Base-by-base conservation (phyloP, 148 eudicot genomes). In the Tetragonia tetragonoides region DNA sequence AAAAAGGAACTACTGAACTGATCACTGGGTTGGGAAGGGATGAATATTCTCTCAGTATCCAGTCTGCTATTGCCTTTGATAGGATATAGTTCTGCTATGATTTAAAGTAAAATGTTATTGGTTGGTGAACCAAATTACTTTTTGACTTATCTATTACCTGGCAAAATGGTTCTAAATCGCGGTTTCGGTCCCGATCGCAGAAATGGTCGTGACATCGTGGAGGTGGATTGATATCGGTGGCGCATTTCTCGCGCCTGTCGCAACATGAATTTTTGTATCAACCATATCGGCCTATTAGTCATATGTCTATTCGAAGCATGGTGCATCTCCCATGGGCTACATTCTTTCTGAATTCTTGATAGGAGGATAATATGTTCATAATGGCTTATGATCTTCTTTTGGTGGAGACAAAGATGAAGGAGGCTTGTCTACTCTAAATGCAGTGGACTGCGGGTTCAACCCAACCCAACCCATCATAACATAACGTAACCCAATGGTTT, bases 321-420 rank as follows among this genome's bases (percentile, higher is more conserved):
- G 49, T 23, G 42, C 34, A 57, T 49, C 21, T 54, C 75, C 34
- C 34, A 28, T 28, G 34, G 34, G 34, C 34, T 28, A 28, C 34
- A 28, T 28, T 28, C 34, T 28, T 28, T 28, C 34, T 28, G 34
- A 28, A 28, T 24, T 82, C 7, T 70, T 78, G 62, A 63, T 87
- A 95, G 99, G 99, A 95, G 78, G 97, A 95, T 79, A 97, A 95
- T 89, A 66, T 93, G 62, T 91, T 95, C 81, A 89, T 85, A 15
- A 91, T 95, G 94, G 88, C 99, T 47, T 89, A 85, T 78, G 99
- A 97, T 77, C 89, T 93, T 76, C 94, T 92, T 84, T 81, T 95
- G 87, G 93, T 64, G 91, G 79, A 46, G 93, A 91, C 49, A 94
- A 92, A 81, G 97, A 91, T 86, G 99, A 95, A 70, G 86, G 90